These are phyloP conservation scores for Fusarium veterinarium DNA, from an alignment of 2,329 filamentous ascomycete species.

Conservation along the genomic window DNA sequence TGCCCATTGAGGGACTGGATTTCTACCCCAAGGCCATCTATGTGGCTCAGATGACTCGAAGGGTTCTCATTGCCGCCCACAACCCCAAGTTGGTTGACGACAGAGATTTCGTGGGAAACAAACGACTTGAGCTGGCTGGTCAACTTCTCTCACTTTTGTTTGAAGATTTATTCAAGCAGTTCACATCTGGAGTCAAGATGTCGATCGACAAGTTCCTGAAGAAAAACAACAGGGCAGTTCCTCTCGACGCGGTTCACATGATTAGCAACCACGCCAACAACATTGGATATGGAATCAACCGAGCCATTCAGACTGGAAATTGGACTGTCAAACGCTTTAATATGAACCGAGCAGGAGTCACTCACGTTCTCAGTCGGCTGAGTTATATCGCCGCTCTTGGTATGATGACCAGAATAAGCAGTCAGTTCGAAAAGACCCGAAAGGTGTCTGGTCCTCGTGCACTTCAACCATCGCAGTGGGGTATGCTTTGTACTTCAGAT, in stretches of 20 bases:
- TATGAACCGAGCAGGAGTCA: conserved; percentile 97
- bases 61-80: conserved; percentile 92
- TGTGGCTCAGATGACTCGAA: conserved; percentile 95
- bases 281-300: conserved; percentile 93
- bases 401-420: conserved; percentile 99
- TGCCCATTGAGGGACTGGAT: conserved; percentile 89
- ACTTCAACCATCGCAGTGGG: conserved; percentile 96
- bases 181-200: conserved; percentile 87
- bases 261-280: conserved; percentile 86
- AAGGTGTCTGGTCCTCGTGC: conserved; percentile 97
- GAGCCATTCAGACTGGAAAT: conserved; percentile 96
- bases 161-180: conserved; percentile 97
- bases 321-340: conserved; percentile 98
- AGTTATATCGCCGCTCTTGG: conserved; percentile 97
- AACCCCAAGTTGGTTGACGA: conserved; percentile 93
- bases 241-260: conserved; percentile 87
- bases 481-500: conserved; percentile 97
- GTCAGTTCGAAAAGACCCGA: conserved; percentile 98
- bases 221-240: conserved; percentile 88
- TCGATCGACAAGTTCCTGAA: conserved; percentile 96
- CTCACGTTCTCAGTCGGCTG: conserved; percentile 92
- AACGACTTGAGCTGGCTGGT: conserved; percentile 92
- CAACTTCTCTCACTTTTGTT: conserved; percentile 94
- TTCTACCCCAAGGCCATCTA: conserved; percentile 98
- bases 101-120: conserved; percentile 97